These are phyloP conservation scores for Carnegiea gigantea DNA, from an alignment of 179 eudicot genomes.

Conservation along the genomic window DNA sequence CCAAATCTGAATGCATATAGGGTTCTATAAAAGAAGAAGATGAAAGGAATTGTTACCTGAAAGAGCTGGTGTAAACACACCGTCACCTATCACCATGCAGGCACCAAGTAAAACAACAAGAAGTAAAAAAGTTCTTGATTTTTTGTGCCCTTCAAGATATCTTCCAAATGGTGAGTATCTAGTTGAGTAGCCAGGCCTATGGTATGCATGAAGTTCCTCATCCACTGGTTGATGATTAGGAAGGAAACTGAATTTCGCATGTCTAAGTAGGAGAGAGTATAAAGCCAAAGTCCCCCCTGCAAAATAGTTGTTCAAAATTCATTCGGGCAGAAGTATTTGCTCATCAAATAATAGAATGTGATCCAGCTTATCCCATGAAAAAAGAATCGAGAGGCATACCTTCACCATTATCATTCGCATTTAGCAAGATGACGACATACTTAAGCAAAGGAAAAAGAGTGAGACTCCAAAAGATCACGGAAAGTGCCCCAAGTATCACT, in stretches of 20 bases:
- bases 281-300: constrained; percentile 59
- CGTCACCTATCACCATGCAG: constrained; percentile 45
- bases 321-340: neutral
- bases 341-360: neutral
- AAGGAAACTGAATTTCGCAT: constrained; percentile 45
- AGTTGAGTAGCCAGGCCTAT: constrained; percentile 35
- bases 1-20: neutral
- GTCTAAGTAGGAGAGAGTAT: constrained; percentile 51
- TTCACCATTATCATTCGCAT: constrained; percentile 55
- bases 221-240: constrained; percentile 52
- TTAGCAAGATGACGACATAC: constrained; percentile 40
- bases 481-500: constrained; percentile 45
- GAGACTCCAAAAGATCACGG: constrained; percentile 57
- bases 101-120: constrained; percentile 44
- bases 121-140: constrained; percentile 38
- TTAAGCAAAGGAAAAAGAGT: constrained; percentile 48
- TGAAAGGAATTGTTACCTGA: constrained; percentile 31
- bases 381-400: constrained; percentile 25
- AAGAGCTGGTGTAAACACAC: constrained; percentile 49
- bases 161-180: constrained; percentile 33
- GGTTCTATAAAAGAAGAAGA: neutral
- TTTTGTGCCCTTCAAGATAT: constrained; percentile 40
- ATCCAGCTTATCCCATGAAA: neutral
- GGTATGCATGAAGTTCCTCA: constrained; percentile 49
- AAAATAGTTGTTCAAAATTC: neutral